These are phyloP conservation scores for Cyclocybe aegerita DNA, from an alignment of 768 basidiomycete species.

Conservation along the genomic window DNA sequence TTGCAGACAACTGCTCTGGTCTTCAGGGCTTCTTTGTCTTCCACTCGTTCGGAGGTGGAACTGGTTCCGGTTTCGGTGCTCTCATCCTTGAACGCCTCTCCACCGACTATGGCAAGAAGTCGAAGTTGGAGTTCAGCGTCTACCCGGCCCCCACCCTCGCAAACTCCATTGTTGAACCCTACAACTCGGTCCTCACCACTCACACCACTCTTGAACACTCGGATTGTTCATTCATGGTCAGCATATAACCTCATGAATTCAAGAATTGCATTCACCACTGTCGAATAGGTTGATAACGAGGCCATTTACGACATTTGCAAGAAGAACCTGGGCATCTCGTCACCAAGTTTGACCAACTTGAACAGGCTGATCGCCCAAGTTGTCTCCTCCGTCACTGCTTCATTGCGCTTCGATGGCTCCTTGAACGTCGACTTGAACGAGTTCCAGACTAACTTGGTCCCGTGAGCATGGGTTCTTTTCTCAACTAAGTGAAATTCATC, in stretches of 20 bases:
- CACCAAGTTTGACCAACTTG: constrained; percentile 90
- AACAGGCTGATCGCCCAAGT: constrained; percentile 98
- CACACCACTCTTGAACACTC: constrained; percentile 99
- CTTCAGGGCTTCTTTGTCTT: constrained; percentile 99
- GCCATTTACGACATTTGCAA: constrained; percentile 99
- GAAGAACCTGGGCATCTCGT: constrained; percentile 81
- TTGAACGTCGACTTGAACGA: constrained; percentile 97
- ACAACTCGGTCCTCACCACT: constrained; percentile 97
- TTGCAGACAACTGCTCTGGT: constrained; percentile 97
- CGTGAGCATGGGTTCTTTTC: constrained; percentile 51
- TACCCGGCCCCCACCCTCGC: constrained; percentile 95
- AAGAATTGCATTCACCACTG: background rate
- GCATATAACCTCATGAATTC: constrained; percentile 5
- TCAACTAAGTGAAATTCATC: constrained; percentile 6
- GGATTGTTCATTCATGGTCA: constrained; percentile 99
- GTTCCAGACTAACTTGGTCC: constrained; percentile 98
- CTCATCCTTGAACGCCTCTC: constrained; percentile 96
- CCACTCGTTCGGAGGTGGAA: constrained; percentile 99
- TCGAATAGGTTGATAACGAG: constrained; percentile 88
- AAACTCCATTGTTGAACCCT: constrained; percentile 97
- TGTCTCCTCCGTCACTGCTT: constrained; percentile 96
- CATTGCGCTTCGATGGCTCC: constrained; percentile 95
- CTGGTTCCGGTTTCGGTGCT: constrained; percentile 98
- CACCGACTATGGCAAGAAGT: constrained; percentile 99
- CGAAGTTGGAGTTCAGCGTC: constrained; percentile 97